Conservation (phyloP, 176 grass and related monocot genomes). For the Zizania latifolia region DNA sequence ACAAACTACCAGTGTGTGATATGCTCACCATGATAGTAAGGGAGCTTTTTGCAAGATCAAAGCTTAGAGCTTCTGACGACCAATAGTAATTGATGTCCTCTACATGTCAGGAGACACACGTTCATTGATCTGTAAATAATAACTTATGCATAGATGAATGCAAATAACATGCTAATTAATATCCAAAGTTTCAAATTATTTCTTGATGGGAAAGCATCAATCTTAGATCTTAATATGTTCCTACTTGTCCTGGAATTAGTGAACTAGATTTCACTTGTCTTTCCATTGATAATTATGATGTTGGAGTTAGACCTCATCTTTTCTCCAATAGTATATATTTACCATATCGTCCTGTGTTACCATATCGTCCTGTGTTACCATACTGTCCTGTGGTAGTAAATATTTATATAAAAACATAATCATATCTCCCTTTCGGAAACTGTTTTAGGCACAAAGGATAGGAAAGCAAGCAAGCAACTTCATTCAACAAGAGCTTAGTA, state of each 20-base stretch:
- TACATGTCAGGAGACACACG: background rate
- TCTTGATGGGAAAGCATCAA: background rate
- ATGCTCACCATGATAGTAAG: background rate
- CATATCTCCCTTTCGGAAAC: background rate
- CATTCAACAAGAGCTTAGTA: conserved; percentile 67
- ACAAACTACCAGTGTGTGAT: background rate
- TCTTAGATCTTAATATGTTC: background rate
- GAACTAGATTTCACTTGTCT: background rate
- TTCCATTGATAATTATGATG: background rate
- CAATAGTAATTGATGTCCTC: background rate
- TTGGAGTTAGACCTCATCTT: background rate
- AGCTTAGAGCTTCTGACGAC: background rate
- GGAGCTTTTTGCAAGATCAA: background rate
- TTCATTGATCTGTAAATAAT: background rate
- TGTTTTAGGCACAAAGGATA: conserved; percentile 66
- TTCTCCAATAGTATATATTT: background rate
- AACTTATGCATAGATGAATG: background rate
- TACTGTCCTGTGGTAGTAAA: background rate
- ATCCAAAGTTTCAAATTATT: background rate
- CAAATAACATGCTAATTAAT: background rate
- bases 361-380: background rate
- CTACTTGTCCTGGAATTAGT: background rate
- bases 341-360: background rate
- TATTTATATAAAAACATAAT: conserved; percentile 9
- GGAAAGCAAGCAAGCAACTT: conserved; percentile 72